A percentile compares a stretch with the other conserved stretches of the same genome.
phyloP scores from a whole-genome alignment of 2,329 filamentous ascomycete species.

The Claviceps paspali region DNA sequence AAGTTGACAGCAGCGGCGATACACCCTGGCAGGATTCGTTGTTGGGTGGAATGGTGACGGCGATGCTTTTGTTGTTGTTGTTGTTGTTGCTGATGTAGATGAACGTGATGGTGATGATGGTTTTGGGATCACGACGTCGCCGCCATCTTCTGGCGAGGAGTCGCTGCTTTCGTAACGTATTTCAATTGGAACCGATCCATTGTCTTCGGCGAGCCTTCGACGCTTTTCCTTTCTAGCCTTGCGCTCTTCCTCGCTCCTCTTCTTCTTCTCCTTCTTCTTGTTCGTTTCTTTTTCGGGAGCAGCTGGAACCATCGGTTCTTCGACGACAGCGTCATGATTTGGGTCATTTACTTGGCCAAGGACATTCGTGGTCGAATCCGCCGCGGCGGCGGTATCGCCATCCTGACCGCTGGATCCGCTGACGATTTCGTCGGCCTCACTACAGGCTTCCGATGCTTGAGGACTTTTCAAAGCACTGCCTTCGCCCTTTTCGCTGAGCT shows the following conservation, averaged over 20 bases:
- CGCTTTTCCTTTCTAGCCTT: slow-evolving; percentile 88
- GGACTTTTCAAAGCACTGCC: slow-evolving; percentile 58
- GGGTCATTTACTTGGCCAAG: slow-evolving; percentile 10
- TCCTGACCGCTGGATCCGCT: neutral
- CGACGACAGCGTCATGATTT: slow-evolving; percentile 13
- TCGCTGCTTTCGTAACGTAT: slow-evolving; percentile 57
- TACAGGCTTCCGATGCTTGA: slow-evolving; percentile 36
- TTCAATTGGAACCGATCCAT: slow-evolving; percentile 75
- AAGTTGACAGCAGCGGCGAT: slow-evolving; percentile 84
- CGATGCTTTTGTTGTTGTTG: no score
- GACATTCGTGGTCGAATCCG: neutral
- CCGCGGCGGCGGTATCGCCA: neutral
- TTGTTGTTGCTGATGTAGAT: no score
- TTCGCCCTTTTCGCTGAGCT: slow-evolving; percentile 54
- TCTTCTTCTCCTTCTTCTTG: slow-evolving; percentile 91
- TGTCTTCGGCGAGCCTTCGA: slow-evolving; percentile 69
- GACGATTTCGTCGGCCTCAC: slow-evolving; percentile 19
- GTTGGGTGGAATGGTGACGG: slow-evolving; percentile 46
- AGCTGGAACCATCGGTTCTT: slow-evolving; percentile 2
- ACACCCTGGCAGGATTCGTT: slow-evolving; percentile 82
- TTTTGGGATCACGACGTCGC: slow-evolving; percentile 11
- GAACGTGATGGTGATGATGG: slow-evolving; percentile 9
- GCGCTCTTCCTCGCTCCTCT: slow-evolving; percentile 80
- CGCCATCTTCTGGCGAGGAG: slow-evolving; percentile 25
- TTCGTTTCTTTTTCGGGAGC: slow-evolving; percentile 27